phyloP scores from a whole-genome alignment of 192 early-diverging fungal genomes.

The Backusella circina region DNA sequence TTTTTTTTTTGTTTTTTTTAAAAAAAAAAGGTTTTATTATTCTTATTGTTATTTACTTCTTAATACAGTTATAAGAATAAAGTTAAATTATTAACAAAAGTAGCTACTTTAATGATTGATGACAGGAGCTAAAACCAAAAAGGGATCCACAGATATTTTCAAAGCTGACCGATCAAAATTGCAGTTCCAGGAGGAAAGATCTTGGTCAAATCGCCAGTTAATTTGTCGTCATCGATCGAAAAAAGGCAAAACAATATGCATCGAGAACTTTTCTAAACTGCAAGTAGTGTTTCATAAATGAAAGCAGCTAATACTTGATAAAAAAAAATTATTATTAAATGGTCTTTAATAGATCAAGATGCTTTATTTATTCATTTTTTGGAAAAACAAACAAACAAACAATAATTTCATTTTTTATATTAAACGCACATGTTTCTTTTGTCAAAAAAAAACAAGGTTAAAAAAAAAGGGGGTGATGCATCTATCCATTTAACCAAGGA shows the following conservation, averaged over 20 bases:
- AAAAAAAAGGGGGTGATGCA: neutral
- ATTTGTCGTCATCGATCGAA: constrained; percentile 3
- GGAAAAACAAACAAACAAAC: neutral
- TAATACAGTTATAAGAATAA: too few relatives aligned
- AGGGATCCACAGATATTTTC: neutral
- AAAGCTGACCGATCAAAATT: neutral
- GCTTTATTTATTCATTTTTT: neutral
- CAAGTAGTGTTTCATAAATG: neutral
- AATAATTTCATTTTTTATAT: neutral
- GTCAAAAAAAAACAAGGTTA: neutral
- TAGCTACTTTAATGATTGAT: neutral
- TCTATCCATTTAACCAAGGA: neutral
- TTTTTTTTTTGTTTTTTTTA: too few relatives aligned
- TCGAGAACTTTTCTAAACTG: neutral
- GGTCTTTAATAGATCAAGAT: neutral
- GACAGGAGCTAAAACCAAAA: neutral
- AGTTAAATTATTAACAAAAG: too few relatives aligned
- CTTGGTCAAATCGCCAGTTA: neutral
- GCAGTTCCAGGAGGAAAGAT: neutral
- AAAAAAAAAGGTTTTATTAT: too few relatives aligned
- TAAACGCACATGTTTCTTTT: neutral
- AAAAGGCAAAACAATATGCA: neutral
- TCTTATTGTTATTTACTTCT: too few relatives aligned
- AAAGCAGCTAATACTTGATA: neutral
- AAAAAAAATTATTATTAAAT: neutral